Percentiles rank a stretch among this genome's conserved stretches.
Conservation (phyloP, 495 filamentous ascomycete species). For the Cercophora sp. region DNA sequence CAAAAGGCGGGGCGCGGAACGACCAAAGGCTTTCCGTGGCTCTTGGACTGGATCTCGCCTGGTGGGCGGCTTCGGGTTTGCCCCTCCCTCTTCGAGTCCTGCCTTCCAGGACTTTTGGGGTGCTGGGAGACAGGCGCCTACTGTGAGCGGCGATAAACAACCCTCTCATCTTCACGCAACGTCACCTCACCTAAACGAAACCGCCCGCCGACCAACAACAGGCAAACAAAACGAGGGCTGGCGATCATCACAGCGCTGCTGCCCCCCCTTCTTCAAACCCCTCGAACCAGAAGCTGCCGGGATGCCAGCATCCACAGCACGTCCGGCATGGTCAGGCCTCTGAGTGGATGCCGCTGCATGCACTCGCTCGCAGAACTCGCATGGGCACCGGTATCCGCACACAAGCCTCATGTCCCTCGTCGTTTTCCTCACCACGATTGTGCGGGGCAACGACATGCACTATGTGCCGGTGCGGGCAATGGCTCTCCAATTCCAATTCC, state of each 20-base stretch:
- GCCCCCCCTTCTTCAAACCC: too few relatives aligned
- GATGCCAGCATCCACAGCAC: constrained; percentile 8
- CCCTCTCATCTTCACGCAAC: neutral
- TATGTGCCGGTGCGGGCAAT: too few relatives aligned
- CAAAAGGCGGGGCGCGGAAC: constrained; percentile 4
- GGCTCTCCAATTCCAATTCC: neutral
- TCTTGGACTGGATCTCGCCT: neutral
- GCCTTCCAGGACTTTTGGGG: neutral
- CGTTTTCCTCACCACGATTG: too few relatives aligned
- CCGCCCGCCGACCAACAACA: neutral
- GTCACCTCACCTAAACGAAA: neutral
- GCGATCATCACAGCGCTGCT: neutral
- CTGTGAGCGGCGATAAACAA: neutral
- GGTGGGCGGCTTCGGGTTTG: neutral
- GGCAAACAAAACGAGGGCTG: neutral
- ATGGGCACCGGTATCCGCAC: constrained; percentile 2
- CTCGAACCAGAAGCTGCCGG: too few relatives aligned
- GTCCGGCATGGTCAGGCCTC: neutral
- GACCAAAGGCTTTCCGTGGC: neutral
- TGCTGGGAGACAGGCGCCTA: neutral
- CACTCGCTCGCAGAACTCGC: neutral
- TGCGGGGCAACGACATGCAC: too few relatives aligned
- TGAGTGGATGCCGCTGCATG: constrained; percentile 5
- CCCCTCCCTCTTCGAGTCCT: neutral
- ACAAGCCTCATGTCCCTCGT: too few relatives aligned